Evolutionary conservation across 805 yeast genomes (phyloP).

Genomic region (Cephaloascus fragrans): DNA sequence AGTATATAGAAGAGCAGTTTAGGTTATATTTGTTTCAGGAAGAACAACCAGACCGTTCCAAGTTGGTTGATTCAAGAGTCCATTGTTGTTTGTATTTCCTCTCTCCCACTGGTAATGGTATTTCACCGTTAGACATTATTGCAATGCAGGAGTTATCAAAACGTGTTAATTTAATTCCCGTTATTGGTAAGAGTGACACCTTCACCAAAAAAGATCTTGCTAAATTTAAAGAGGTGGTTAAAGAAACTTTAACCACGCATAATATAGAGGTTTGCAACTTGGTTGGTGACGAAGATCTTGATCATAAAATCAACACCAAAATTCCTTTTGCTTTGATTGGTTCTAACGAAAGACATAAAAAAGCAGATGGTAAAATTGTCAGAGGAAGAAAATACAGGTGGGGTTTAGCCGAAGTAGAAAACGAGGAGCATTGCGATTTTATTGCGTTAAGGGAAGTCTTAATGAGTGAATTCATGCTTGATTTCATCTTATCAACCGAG

Average conservation of each 20-base stretch:
- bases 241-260: constrained; percentile 27
- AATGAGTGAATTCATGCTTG: constrained; percentile 65
- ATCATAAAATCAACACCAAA: constrained; percentile 20
- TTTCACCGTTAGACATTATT: constrained; percentile 31
- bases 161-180: constrained; percentile 35
- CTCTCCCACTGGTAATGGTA: constrained; percentile 37
- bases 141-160: constrained; percentile 34
- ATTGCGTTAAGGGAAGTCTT: constrained; percentile 50
- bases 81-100: constrained; percentile 36
- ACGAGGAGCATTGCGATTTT: constrained; percentile 72
- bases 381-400: constrained; percentile 74
- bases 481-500: constrained; percentile 69
- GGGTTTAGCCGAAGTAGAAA: constrained; percentile 84
- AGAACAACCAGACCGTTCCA: constrained; percentile 27
- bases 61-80: constrained; percentile 26
- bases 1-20: constrained; percentile 29
- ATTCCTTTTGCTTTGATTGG: constrained; percentile 72
- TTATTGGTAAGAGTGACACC: constrained; percentile 34
- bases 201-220: constrained; percentile 29
- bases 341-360: constrained; percentile 39
- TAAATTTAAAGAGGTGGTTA: constrained; percentile 25
- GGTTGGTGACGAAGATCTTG: constrained; percentile 13
- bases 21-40: constrained; percentile 34
- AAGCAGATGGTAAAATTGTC: constrained; percentile 37
- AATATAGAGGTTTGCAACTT: constrained; percentile 14